These are phyloP conservation scores for Penicillium sp. DNA, from an alignment of 2,329 filamentous ascomycete species.

Conservation along the genomic window DNA sequence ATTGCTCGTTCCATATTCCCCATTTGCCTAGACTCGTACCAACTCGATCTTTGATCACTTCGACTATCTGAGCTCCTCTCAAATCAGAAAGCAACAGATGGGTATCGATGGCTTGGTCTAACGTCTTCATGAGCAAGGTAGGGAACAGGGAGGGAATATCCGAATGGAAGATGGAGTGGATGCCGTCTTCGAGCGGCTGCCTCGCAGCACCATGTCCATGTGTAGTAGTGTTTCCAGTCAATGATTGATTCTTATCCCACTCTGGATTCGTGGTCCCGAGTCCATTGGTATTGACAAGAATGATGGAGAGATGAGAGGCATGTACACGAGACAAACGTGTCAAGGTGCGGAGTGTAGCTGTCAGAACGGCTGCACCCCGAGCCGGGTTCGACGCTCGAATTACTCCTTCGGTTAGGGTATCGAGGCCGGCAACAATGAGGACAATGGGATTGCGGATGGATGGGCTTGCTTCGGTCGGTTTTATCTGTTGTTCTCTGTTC, in stretches of 20 bases:
- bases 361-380: constrained; percentile 28
- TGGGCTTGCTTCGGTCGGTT: neutral
- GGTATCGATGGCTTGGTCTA: constrained; percentile 35
- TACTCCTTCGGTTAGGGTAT: constrained; percentile 30
- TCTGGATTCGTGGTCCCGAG: constrained; percentile 17
- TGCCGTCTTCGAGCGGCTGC: constrained; percentile 13
- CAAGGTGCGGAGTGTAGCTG: constrained; percentile 27
- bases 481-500: constrained; percentile 2
- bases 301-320: constrained; percentile 23
- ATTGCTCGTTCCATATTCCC: constrained; percentile 23
- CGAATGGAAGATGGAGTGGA: constrained; percentile 24
- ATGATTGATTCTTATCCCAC: neutral
- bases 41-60: constrained; percentile 35
- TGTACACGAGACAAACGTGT: constrained; percentile 28
- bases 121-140: constrained; percentile 28
- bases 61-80: constrained; percentile 23
- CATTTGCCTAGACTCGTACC: constrained; percentile 32
- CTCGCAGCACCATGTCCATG: neutral
- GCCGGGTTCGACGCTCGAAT: constrained; percentile 33
- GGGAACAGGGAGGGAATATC: constrained; percentile 17
- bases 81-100: constrained; percentile 32
- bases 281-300: constrained; percentile 33
- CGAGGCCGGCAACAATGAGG: constrained; percentile 32
- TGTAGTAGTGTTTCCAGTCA: neutral
- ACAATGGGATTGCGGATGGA: constrained; percentile 10